Percentiles rank a stretch among this genome's conserved stretches.
Conservation (phyloP, 148 eudicot genomes). For the Vaccinium vitisidaea region DNA sequence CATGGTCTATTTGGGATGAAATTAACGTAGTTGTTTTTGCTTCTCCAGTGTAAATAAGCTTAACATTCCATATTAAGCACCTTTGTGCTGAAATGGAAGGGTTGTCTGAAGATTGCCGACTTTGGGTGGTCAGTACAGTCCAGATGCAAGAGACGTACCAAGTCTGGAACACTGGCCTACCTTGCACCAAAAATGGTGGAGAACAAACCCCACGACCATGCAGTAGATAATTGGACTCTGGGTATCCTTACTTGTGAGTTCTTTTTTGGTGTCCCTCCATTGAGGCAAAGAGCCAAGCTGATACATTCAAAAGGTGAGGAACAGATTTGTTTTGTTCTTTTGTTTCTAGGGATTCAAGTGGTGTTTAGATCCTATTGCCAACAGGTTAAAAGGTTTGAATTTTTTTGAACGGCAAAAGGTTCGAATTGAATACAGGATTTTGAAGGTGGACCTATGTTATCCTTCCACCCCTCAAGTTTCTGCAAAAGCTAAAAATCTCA, state of each 20-base stretch:
- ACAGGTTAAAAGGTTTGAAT: too few relatives aligned
- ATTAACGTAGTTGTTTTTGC: too few relatives aligned
- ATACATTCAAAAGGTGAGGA: too few relatives aligned
- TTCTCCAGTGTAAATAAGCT: neutral
- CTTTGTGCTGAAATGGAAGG: conserved; percentile 31
- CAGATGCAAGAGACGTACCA: conserved; percentile 60
- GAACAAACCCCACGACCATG: conserved; percentile 74
- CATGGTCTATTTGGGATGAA: neutral
- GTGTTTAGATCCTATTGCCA: too few relatives aligned
- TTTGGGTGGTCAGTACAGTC: conserved; percentile 97
- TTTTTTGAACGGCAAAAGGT: too few relatives aligned
- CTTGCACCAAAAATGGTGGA: conserved; percentile 95
- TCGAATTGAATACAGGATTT: neutral
- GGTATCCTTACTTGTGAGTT: conserved; percentile 86
- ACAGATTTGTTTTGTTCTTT: too few relatives aligned
- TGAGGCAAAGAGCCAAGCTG: conserved; percentile 51
- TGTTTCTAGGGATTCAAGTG: too few relatives aligned
- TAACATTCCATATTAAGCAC: neutral
- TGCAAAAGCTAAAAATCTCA: conserved; percentile 64
- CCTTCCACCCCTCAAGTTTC: conserved; percentile 63
- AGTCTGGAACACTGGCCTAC: conserved; percentile 91
- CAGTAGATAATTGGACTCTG: conserved; percentile 86
- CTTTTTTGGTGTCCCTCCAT: conserved; percentile 81
- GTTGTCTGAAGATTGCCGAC: conserved; percentile 80
- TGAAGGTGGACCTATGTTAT: conserved; percentile 66